These are phyloP conservation scores for Calonectria pauciramosa DNA, from an alignment of 2,329 filamentous ascomycete genomes.

Conservation along the genomic window DNA sequence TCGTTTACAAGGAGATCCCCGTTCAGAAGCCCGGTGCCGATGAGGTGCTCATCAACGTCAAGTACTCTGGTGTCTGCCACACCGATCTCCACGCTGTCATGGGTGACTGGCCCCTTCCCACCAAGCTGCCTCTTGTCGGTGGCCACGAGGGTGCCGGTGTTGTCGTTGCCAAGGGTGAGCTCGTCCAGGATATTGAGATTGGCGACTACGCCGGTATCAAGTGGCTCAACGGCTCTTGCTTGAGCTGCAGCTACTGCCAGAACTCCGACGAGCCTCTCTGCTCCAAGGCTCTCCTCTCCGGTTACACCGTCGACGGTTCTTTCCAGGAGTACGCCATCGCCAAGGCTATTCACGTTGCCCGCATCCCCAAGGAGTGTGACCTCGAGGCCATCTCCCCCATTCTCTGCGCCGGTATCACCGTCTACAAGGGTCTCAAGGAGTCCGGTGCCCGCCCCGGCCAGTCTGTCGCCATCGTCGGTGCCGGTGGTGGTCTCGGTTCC, in stretches of 20 bases:
- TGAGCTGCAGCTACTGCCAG: conserved; percentile 87
- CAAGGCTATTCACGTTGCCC: conserved; percentile 87
- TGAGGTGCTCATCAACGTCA: conserved; percentile 93
- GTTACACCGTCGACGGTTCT: conserved; percentile 92
- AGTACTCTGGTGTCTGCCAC: conserved; percentile 92
- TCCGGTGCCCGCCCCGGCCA: conserved; percentile 81
- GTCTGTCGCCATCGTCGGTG: conserved; percentile 86
- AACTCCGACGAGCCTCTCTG: conserved; percentile 88
- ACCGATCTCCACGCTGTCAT: conserved; percentile 85
- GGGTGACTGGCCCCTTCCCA: conserved; percentile 89
- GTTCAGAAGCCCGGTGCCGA: conserved; percentile 86
- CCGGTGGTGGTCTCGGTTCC: conserved; percentile 85
- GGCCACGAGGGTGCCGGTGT: conserved; percentile 85
- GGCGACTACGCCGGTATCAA: conserved; percentile 92
- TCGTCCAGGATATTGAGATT: conserved; percentile 83
- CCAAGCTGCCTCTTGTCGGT: conserved; percentile 88
- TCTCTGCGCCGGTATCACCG: conserved; percentile 87
- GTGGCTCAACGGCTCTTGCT: conserved; percentile 92
- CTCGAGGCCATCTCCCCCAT: conserved; percentile 85
- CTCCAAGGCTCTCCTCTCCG: conserved; percentile 79
- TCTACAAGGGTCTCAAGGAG: conserved; percentile 94
- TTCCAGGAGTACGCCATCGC: conserved; percentile 95
- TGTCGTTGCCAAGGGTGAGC: conserved; percentile 83
- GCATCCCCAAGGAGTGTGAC: conserved; percentile 81
- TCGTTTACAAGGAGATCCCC: conserved; percentile 84